Percentiles rank a stretch among this genome's conserved stretches.
Conservation (phyloP, 2,329 filamentous ascomycete species). For the Didymella pinodella region DNA sequence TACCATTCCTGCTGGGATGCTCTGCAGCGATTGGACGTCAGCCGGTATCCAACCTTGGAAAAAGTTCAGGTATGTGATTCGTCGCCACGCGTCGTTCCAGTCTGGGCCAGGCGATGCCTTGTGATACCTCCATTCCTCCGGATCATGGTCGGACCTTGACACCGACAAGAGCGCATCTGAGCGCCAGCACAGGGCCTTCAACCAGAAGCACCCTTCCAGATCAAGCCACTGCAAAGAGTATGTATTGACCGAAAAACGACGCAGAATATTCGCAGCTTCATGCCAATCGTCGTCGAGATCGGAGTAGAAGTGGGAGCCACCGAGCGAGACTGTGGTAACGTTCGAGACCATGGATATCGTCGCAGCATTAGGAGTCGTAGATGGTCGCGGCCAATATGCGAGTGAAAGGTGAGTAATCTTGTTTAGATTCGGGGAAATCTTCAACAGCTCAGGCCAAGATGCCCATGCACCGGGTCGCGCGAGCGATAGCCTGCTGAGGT, state of each 20-base stretch:
- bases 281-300: conserved; percentile 62
- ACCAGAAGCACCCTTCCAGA: conserved; percentile 68
- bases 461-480: conserved; percentile 59
- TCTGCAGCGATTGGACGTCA: conserved; percentile 38
- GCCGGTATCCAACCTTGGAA: conserved; percentile 57
- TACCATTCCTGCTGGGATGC: conserved; percentile 48
- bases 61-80: conserved; percentile 52
- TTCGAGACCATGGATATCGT: conserved; percentile 56
- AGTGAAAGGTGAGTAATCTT: conserved; percentile 69
- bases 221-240: conserved; percentile 69
- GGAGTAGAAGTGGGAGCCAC: conserved; percentile 63
- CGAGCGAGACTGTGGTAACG: conserved; percentile 56
- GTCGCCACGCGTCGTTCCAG: conserved; percentile 56
- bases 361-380: conserved; percentile 62
- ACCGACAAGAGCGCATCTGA: conserved; percentile 14
- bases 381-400: conserved; percentile 68
- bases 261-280: conserved; percentile 64
- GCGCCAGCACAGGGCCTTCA: conserved; percentile 59
- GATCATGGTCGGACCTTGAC: conserved; percentile 6
- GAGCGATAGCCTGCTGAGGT: conserved; percentile 66
- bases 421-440: conserved; percentile 61
- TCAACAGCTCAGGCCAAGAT: conserved; percentile 64
- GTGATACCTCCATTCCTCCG: conserved; percentile 24
- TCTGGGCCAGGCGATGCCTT: conserved; percentile 37
- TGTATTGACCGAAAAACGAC: conserved; percentile 62